These are phyloP conservation scores for Cairneyella variabilis DNA, from an alignment of 495 filamentous ascomycete genomes.

Conservation along the genomic window DNA sequence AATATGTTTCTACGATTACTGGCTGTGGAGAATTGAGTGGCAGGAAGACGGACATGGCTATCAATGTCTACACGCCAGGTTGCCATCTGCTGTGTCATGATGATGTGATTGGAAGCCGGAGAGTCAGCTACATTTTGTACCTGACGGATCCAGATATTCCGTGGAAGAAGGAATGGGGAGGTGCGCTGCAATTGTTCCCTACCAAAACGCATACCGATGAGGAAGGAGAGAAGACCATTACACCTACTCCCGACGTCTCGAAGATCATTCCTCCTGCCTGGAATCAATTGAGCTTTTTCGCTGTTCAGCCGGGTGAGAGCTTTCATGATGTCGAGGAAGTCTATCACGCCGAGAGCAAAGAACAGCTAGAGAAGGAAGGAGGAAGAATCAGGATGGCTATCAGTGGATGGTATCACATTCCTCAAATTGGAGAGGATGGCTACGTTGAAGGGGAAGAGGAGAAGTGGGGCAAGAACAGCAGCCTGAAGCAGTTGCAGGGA, in stretches of 20 bases:
- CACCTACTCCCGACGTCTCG: slow-evolving; percentile 69
- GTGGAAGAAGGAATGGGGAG: slow-evolving; percentile 93
- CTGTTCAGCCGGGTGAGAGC: slow-evolving; percentile 92
- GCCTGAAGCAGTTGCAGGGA: slow-evolving; percentile 84
- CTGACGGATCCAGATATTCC: slow-evolving; percentile 86
- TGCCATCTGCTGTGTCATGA: slow-evolving; percentile 96
- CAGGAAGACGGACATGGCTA: slow-evolving; percentile 97
- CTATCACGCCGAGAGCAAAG: slow-evolving; percentile 57
- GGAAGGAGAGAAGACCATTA: slow-evolving; percentile 62
- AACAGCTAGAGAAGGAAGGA: slow-evolving; percentile 55
- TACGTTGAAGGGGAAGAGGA: slow-evolving; percentile 86
- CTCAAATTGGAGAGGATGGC: slow-evolving; percentile 92
- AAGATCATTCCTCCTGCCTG: slow-evolving; percentile 88
- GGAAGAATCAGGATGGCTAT: slow-evolving; percentile 91
- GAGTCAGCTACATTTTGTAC: slow-evolving; percentile 96
- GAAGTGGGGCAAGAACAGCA: slow-evolving; percentile 80
- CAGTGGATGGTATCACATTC: slow-evolving; percentile 99
- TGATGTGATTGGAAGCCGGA: slow-evolving; percentile 92
- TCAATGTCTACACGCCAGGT: slow-evolving; percentile 96
- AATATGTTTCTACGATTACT: slow-evolving; percentile 81
- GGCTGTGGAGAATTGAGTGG: slow-evolving; percentile 84
- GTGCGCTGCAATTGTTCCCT: slow-evolving; percentile 85
- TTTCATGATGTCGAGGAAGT: slow-evolving; percentile 99
- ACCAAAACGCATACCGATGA: slow-evolving; percentile 58
- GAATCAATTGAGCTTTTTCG: slow-evolving; percentile 97